Evolutionary conservation across 768 basidiomycete species (phyloP).

Genomic region (Tephrocybe sp.): DNA sequence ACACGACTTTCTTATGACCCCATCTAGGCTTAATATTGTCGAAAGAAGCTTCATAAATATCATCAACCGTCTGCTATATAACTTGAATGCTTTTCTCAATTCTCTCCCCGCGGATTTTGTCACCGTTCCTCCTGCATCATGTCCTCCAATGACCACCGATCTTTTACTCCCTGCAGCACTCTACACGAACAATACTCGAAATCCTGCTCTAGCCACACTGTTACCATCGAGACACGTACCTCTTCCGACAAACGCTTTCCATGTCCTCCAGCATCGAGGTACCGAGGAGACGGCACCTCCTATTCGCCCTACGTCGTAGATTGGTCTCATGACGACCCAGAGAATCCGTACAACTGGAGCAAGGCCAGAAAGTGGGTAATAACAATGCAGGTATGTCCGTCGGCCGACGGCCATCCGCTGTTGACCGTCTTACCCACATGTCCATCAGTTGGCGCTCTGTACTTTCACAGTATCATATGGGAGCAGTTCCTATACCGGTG

Average conservation of each 20-base stretch:
- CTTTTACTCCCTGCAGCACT: slow-evolving; percentile 18
- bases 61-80: slow-evolving; percentile 9
- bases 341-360: slow-evolving; percentile 60
- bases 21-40: slow-evolving; percentile 7
- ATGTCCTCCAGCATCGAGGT: slow-evolving; percentile 20
- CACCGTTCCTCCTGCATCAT: slow-evolving; percentile 6
- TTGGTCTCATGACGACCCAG: slow-evolving; percentile 50
- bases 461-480: slow-evolving; percentile 63
- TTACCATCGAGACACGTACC: background rate
- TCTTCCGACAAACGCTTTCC: slow-evolving; percentile 2
- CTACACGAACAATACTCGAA: slow-evolving; percentile 20
- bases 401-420: background rate
- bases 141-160: slow-evolving; percentile 21
- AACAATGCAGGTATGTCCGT: slow-evolving; percentile 44
- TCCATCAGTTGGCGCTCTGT: slow-evolving; percentile 42
- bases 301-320: slow-evolving; percentile 55
- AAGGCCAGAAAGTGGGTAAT: slow-evolving; percentile 50
- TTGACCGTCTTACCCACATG: slow-evolving; percentile 1
- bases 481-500: slow-evolving; percentile 57
- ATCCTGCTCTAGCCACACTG: slow-evolving; percentile 12
- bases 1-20: slow-evolving; percentile 3
- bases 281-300: slow-evolving; percentile 45
- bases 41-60: slow-evolving; percentile 11
- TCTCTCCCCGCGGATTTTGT: slow-evolving; percentile 1
- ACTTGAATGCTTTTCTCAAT: background rate